Evolutionary conservation across 2,329 filamentous ascomycete genomes (phyloP), one percentile per base, ranked within the genome.

Genomic region (Trichoderma breve): DNA sequence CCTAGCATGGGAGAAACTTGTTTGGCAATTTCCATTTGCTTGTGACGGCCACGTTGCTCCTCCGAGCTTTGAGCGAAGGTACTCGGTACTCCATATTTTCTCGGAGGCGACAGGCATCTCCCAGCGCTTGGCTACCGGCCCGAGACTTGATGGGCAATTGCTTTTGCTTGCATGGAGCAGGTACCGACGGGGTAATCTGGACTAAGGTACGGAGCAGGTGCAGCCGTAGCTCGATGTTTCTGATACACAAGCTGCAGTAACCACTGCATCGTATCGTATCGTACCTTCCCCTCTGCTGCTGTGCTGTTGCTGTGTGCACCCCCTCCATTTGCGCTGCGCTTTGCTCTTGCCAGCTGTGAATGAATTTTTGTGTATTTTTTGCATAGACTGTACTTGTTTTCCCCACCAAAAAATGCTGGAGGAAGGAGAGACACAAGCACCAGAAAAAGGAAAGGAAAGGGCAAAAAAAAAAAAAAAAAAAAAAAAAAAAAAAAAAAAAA

Each of bases 221-320:
- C 47, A 24, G 47, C 47, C 47, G 47, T 53, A 53, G 30, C 43
- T 43, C 24, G 28, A 36, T 62, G 67, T 36, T 70, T 70, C 67
- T 70, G 67, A 70, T 70, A 70, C 67, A 62, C 67, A 62, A 70
- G 67, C 67, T 70, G 67, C 67, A 70, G 67, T 53, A 24, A 32
- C 67, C 39, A 36, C 34, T 36, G 34, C 34, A 62, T 70, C 67
- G 57, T 70, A 70, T 69, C 66, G 66, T 53, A 51, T 69, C 66
- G 55, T 69, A n/a, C 34, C 55, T 51, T 69, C 28, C 55, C 55
- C 66, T 61, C 36, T 43, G 21, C 62, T 51, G 66, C 66, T 70
- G 57, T 70, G 47, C 47, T 24, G n/a, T 21, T 51, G 43, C n/a
- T 51, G 43, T 51, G 43, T 51, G n/a, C 43, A 51, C 43, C 43